A percentile compares a stretch with the other conserved stretches of the same genome.
These are phyloP conservation scores for Hyphodiscus hymeniophilus DNA, from an alignment of 495 filamentous ascomycete genomes.

Conservation along the genomic window DNA sequence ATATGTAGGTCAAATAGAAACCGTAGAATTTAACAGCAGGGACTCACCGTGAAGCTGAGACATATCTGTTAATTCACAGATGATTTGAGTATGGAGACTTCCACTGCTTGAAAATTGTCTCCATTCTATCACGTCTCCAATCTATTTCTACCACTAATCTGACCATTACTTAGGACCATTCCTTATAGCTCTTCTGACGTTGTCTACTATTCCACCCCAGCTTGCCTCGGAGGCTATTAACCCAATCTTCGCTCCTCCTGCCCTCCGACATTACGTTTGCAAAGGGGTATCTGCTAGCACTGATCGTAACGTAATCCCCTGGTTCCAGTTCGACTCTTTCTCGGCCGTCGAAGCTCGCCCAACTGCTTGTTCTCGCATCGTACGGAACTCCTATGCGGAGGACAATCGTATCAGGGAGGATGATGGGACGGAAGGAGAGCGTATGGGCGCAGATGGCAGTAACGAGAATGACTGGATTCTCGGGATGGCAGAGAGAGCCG, in stretches of 20 bases:
- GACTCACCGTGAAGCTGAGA: too few species aligned
- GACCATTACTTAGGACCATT: constrained; percentile 32
- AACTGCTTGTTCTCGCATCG: constrained; percentile 77
- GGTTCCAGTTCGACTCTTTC: constrained; percentile 79
- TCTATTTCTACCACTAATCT: neutral
- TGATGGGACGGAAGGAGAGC: constrained; percentile 89
- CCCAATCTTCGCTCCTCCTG: constrained; percentile 78
- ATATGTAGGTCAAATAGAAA: too few species aligned
- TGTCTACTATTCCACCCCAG: constrained; percentile 87
- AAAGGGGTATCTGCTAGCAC: constrained; percentile 87
- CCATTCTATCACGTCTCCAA: neutral
- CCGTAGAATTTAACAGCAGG: too few species aligned
- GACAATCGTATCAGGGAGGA: constrained; percentile 91
- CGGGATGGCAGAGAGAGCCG: constrained; percentile 89
- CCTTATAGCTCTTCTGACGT: constrained; percentile 55
- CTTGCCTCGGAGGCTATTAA: constrained; percentile 82
- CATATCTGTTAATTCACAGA: too few species aligned
- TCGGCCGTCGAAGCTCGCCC: constrained; percentile 95
- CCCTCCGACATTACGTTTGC: constrained; percentile 76
- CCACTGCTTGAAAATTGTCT: too few species aligned
- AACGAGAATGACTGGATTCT: constrained; percentile 93
- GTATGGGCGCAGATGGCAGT: constrained; percentile 96
- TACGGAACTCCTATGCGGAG: constrained; percentile 88
- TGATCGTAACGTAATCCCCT: constrained; percentile 94
- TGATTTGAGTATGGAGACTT: too few species aligned